A percentile compares a stretch with the other conserved stretches of the same genome.
Evolutionary conservation across 192 early-diverging fungal genomes (phyloP).

Genomic region (Backusella sp.): DNA sequence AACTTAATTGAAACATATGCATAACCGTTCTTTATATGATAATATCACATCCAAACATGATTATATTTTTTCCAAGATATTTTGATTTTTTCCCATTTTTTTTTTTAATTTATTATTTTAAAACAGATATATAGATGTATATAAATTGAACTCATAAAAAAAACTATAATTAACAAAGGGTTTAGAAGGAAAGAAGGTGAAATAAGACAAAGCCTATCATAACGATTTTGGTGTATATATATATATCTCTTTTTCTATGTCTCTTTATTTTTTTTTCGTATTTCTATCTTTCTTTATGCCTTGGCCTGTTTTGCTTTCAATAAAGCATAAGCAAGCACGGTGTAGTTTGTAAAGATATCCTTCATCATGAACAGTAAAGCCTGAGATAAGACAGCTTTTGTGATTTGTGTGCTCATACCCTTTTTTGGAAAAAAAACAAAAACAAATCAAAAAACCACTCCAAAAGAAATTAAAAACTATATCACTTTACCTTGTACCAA

Average conservation of each 20-base stretch:
- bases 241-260: neutral
- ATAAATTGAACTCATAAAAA: neutral
- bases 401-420: conserved; percentile 97
- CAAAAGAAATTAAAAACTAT: neutral
- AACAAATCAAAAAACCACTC: neutral
- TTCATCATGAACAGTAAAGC: conserved; percentile 97
- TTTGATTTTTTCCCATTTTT: neutral
- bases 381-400: conserved; percentile 97
- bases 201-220: neutral
- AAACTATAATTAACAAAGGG: neutral
- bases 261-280: neutral
- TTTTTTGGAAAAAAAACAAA: conserved; percentile 27
- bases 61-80: neutral
- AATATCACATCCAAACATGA: too few species aligned
- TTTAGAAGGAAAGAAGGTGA: neutral
- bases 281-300: neutral
- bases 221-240: neutral
- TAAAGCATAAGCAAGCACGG: conserved; percentile 21
- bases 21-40: neutral
- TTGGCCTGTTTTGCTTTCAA: neutral
- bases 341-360: conserved; percentile 83
- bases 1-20: neutral
- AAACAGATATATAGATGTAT: neutral
- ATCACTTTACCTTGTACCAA: conserved; percentile 82
- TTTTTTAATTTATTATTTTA: neutral